phyloP scores from a whole-genome alignment of 2,329 filamentous ascomycete genomes.

The Verticillium isaacii region DNA sequence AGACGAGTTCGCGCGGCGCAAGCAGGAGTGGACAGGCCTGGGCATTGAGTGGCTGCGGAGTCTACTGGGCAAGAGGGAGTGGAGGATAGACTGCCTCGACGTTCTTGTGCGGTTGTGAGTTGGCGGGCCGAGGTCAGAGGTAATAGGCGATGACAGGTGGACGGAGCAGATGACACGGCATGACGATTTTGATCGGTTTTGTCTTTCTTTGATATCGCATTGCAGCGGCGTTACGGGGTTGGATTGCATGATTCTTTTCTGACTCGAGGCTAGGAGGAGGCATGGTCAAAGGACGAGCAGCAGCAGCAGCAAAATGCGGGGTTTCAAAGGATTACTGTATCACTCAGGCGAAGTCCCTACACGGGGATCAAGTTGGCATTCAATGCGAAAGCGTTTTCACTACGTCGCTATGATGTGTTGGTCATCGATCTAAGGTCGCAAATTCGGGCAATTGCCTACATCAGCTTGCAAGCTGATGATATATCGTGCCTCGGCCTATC shows the following conservation, averaged over 20 bases:
- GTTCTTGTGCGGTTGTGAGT: conserved; percentile 71
- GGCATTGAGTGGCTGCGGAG: conserved; percentile 84
- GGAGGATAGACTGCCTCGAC: conserved; percentile 88
- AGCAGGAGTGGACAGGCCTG: conserved; percentile 67
- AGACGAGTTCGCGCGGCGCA: conserved; percentile 52
- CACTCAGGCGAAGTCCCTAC: neutral
- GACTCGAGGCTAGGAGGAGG: neutral
- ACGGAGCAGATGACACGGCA: neutral
- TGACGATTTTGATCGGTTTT: neutral
- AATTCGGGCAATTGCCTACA: no score
- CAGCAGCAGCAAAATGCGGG: neutral
- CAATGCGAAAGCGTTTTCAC: no score
- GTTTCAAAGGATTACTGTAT: neutral
- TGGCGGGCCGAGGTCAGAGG: neutral
- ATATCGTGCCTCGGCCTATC: no score
- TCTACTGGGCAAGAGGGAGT: conserved; percentile 76
- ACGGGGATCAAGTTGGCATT: no score
- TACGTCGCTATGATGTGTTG: no score
- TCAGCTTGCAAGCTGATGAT: no score
- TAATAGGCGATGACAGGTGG: neutral
- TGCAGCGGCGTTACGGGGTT: neutral
- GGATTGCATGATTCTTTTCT: neutral
- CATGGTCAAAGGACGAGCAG: neutral
- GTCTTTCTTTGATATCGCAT: neutral
- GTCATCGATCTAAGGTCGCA: no score